phyloP scores from a whole-genome alignment of 2,329 filamentous ascomycete species.

The Colletotrichum nymphaeae region DNA sequence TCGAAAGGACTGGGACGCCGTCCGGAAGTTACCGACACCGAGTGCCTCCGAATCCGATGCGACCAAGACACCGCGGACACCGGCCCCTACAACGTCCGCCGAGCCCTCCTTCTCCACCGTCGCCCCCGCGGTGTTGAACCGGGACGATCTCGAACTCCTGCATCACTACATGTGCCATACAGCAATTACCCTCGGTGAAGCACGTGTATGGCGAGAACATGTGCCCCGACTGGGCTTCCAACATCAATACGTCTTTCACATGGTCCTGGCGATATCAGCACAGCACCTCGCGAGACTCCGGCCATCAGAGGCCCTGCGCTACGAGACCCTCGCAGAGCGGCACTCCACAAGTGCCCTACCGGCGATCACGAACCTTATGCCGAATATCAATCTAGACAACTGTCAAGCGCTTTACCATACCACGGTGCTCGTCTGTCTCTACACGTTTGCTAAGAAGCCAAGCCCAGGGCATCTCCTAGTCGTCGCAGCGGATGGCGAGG shows the following conservation, averaged over 20 bases:
- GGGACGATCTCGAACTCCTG: constrained; percentile 41
- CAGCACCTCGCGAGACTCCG: constrained; percentile 38
- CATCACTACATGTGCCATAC: constrained; percentile 40
- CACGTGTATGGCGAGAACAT: constrained; percentile 36
- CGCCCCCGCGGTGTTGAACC: constrained; percentile 23
- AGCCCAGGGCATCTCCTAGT: constrained; percentile 35
- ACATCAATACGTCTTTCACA: constrained; percentile 39
- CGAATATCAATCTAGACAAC: constrained; percentile 35
- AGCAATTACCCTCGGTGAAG: constrained; percentile 35
- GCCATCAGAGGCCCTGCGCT: constrained; percentile 14
- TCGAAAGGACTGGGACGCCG: constrained; percentile 32
- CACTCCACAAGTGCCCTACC: constrained; percentile 37
- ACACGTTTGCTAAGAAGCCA: constrained; percentile 36
- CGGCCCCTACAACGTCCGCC: neutral
- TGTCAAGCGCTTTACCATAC: constrained; percentile 39
- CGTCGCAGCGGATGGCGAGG: constrained; percentile 33
- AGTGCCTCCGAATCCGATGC: constrained; percentile 8
- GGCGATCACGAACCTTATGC: constrained; percentile 38
- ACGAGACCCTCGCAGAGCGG: constrained; percentile 36
- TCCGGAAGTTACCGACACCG: constrained; percentile 8
- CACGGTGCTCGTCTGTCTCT: constrained; percentile 39
- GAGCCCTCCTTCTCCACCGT: neutral
- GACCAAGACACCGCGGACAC: constrained; percentile 4
- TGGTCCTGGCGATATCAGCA: constrained; percentile 40
- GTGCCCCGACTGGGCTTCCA: constrained; percentile 40